phyloP scores from a whole-genome alignment of 2,329 filamentous ascomycete species.

The Talaromyces sp. region DNA sequence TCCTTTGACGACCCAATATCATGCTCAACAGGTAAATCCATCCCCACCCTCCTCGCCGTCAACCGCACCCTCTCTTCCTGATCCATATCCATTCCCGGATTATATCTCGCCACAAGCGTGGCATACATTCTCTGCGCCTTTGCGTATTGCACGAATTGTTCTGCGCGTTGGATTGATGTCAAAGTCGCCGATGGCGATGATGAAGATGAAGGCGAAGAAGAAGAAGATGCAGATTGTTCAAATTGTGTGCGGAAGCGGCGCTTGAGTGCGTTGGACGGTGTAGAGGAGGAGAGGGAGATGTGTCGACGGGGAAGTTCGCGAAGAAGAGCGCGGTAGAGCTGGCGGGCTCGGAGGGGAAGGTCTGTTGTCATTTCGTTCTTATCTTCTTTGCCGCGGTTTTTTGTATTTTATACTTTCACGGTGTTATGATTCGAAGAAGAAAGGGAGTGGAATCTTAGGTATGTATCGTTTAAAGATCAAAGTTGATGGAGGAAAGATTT shows the following conservation, averaged over 20 bases:
- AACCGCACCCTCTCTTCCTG: slow-evolving; percentile 78
- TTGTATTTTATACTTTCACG: too few species aligned
- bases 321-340: slow-evolving; percentile 82
- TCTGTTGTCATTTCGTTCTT: slow-evolving; percentile 15
- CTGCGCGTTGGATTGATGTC: slow-evolving; percentile 53
- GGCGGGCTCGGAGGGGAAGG: slow-evolving; percentile 52
- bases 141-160: slow-evolving; percentile 77
- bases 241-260: slow-evolving; percentile 65
- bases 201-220: too few species aligned
- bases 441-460: too few species aligned
- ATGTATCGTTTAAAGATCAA: not conserved
- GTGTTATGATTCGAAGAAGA: too few species aligned
- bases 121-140: slow-evolving; percentile 81
- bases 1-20: slow-evolving; percentile 13
- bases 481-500: not conserved
- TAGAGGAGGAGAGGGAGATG: slow-evolving; percentile 55
- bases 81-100: slow-evolving; percentile 85
- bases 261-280: slow-evolving; percentile 55
- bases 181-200: slow-evolving; percentile 21
- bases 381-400: too few species aligned
- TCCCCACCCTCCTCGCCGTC: slow-evolving; percentile 81
- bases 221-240: not conserved
- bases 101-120: slow-evolving; percentile 82
- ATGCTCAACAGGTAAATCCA: slow-evolving; percentile 75
- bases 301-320: slow-evolving; percentile 76